Evolutionary conservation across 2,329 filamentous ascomycete species (phyloP).

Genomic region (Hymenoscyphus fructigenus): DNA sequence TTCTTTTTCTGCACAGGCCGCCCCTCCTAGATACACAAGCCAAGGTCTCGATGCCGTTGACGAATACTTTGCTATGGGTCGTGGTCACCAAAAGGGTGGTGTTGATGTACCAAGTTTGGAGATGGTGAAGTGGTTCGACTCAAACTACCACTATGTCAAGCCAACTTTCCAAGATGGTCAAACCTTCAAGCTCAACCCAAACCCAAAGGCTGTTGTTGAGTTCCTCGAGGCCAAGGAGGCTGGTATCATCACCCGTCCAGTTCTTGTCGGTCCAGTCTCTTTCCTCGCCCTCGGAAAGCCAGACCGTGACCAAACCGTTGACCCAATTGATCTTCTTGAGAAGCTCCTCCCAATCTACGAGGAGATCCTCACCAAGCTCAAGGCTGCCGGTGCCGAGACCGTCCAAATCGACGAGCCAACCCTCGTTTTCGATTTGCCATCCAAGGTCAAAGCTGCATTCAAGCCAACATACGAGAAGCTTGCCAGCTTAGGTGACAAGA

Average conservation of each 20-base stretch:
- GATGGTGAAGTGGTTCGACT: conserved; percentile 99
- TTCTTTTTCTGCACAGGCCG: conserved; percentile 55
- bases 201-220: conserved; percentile 91
- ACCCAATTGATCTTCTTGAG: conserved; percentile 90
- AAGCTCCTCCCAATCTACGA: conserved; percentile 94
- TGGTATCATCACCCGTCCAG: conserved; percentile 87
- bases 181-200: conserved; percentile 82
- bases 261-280: conserved; percentile 92
- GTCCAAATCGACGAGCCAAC: conserved; percentile 99
- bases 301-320: conserved; percentile 88
- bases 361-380: conserved; percentile 88
- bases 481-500: conserved; percentile 69
- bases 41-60: conserved; percentile 85
- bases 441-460: conserved; percentile 94
- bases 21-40: conserved; percentile 91
- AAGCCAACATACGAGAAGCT: conserved; percentile 96
- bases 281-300: conserved; percentile 98
- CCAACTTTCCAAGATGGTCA: conserved; percentile 96
- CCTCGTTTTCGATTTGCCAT: conserved; percentile 88
- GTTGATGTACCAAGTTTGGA: conserved; percentile 92
- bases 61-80: conserved; percentile 99
- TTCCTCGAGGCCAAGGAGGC: conserved; percentile 98
- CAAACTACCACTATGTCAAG: conserved; percentile 99
- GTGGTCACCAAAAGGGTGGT: conserved; percentile 93
- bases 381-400: conserved; percentile 91